Conservation (phyloP, 306 rosid genomes). For the Castanospermum australe region DNA sequence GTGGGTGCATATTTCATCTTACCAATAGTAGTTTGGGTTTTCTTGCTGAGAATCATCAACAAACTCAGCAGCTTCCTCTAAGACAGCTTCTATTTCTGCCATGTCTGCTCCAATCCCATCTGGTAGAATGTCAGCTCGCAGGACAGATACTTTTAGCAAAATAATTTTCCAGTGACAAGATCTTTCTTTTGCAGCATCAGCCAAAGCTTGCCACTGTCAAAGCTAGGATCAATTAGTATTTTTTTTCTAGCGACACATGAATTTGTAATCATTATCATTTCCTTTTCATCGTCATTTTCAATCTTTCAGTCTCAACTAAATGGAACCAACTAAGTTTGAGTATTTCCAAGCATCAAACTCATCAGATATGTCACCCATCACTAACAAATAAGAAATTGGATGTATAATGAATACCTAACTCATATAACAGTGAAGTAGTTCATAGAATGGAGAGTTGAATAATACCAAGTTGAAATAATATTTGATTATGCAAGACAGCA, state of each 20-base stretch:
- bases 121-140: slow-evolving; percentile 77
- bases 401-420: not conserved
- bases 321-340: not conserved
- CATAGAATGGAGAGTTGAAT: not conserved
- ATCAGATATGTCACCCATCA: not conserved
- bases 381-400: slow-evolving; percentile 1
- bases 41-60: slow-evolving; percentile 62
- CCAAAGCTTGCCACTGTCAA: slow-evolving; percentile 87
- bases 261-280: slow-evolving; percentile 11
- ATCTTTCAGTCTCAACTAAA: not conserved
- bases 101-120: slow-evolving; percentile 62
- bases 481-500: not conserved
- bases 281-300: not conserved
- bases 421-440: not conserved
- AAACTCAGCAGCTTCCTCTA: slow-evolving; percentile 99
- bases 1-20: slow-evolving; percentile 15
- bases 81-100: slow-evolving; percentile 79
- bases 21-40: slow-evolving; percentile 90
- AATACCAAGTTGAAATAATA: not conserved
- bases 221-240: slow-evolving; percentile 26
- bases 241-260: not conserved
- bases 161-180: slow-evolving; percentile 92
- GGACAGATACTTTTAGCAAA: slow-evolving; percentile 75
- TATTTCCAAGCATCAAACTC: not conserved
- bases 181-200: slow-evolving; percentile 76